Base-by-base conservation (phyloP, 139 green algal species). In the Pycnococcus provasolii region DNA sequence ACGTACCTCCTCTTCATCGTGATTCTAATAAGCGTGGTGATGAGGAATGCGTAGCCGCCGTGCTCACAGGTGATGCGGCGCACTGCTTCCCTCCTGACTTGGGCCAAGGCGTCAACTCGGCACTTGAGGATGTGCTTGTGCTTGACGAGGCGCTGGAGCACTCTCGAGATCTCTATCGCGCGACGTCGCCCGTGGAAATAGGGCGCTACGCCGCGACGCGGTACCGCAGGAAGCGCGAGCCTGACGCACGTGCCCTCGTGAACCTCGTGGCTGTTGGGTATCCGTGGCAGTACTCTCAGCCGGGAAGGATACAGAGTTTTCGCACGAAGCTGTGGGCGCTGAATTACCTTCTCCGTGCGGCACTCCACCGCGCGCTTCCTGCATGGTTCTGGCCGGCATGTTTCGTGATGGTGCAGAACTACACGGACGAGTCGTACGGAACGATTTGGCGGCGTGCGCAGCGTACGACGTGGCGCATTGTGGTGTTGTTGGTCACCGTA, bases 21-120 rank as follows among this genome's bases (percentile, higher is more conserved):
- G 26, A 26, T 26, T 26, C 26, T 26, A 0, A 26, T 26, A 26
- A 26, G 26, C 26, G 26, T 26, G 26, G 26, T 26, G 37, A 46
- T 11, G 11, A 4, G 37, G 26, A 45, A 13, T 44, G 60, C 8
- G 37, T 66, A 13, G 26, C 60, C 6, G 45, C 26, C 7, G 62
- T 66, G 43, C 62, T 69, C 5, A 0, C 64, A 9, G 62, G 62
- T 8, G 62, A 69, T 26, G 62, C 62, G 15, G n/a, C 42, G 47
- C 62, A 69, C 62, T 45, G 42, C 62, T 69, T 69, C 15, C 62
- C 62, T 13, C 62, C 62, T 6, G 62, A 69, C 45, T 40, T 69
- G 7, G 62, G 62, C 8, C 62, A 69, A 13, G 62, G 62, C 44
- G 62, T 69, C 42, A 69, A 69, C 43, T 39, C 42, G 37, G 62